Base-by-base conservation (phyloP, 768 basidiomycete species). In the Tulasnella sp. region DNA sequence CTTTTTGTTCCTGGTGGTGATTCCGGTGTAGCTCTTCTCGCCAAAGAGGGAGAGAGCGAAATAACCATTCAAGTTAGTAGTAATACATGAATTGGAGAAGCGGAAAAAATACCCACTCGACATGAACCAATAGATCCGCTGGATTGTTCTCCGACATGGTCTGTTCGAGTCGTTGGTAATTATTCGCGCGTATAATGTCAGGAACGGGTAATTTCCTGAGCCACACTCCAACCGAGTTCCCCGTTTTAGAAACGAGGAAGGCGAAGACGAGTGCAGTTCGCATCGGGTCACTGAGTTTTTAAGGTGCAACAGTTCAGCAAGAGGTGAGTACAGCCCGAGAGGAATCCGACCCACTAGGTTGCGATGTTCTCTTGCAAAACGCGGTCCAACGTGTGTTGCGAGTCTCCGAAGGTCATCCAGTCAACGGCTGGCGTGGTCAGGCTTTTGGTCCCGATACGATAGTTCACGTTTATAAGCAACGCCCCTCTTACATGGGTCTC, bases 211-310 rank as follows among this genome's bases (percentile, higher is more conserved):
- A 30, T 43, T 62, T 54, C 26, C 62, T 42, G 5, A 62, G 60
- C 62, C 62, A 63, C 19, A 63, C 62, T 19, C 47, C 62, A 3
- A 63, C 21, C 15, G 63, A 64, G 52, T 63, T 63, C 30, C 50
- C 42, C 50, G 62, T 54, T 45, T 63, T 62, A 4, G 62, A 63
- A 11, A 62, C 19, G n/a, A 63, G 45, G 32, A 62, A 62, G 2
- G 32, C 52, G 42, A 63, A 63, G 4, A 62, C 62, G 15, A 63
- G 61, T 19, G 41, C 38, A n/a, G 63, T 63, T 3, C n/a, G 51
- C 11, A 51, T 50, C 19, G 62, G 62, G 41, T 63, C 60, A 48
- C 62, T 63, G n/a, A 13, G 10, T 26, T 34, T 24, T n/a, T 4
- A 29, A 53, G 13, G 44, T 1, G 62, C n/a, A n/a, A 29, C 8